Evolutionary conservation across 805 yeast genomes (phyloP), one percentile per base, ranked within the genome.

Genomic region (Yarrowia alimentaria): DNA sequence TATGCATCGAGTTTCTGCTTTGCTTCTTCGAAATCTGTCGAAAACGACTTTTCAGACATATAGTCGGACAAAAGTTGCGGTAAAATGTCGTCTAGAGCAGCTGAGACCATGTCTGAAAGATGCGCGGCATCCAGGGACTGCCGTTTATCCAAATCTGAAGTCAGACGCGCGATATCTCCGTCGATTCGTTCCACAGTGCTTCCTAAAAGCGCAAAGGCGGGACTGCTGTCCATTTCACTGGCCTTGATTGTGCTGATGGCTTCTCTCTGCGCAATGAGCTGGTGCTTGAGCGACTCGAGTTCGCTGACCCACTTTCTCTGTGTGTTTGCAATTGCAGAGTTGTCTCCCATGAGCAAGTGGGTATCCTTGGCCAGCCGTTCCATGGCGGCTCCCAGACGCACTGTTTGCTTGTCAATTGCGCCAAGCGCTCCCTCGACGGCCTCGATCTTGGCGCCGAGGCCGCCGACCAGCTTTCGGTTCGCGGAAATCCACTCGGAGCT

Each of bases 111-210:
- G 11, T 28, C 33, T n/a, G 47, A 16, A 10, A 40, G n/a, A 8
- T 40, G 47, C 1, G 16, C 22, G 9, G 47, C n/a, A 13, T 40
- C 47, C 4, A 40, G 26, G 1, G 25, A n/a, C 18, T 28, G 21
- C 2, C 21, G 33, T 28, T 40, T 40, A 13, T 40, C 47, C 7
- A 40, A n/a, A 14, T 40, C 47, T 10, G 47, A 19, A 10, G 33
- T 16, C 33, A 40, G 13, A 12, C 51, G 14, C 2, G 40, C 21
- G 21, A 25, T 3, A 20, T 40, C 47, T 10, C 47, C 47, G 9
- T 40, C 47, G 3, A 40, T 40, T 40, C 47, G 47, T 7, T 40
- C 33, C 11, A 40, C 47, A 2, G 47, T 40, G 17, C 47, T 21
- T 19, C 47, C 47, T 1, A 40, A 25, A 13, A 40, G 25, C 4